Base-by-base conservation (phyloP, 257 asterid genomes). In the Jaltomata sinuosa region DNA sequence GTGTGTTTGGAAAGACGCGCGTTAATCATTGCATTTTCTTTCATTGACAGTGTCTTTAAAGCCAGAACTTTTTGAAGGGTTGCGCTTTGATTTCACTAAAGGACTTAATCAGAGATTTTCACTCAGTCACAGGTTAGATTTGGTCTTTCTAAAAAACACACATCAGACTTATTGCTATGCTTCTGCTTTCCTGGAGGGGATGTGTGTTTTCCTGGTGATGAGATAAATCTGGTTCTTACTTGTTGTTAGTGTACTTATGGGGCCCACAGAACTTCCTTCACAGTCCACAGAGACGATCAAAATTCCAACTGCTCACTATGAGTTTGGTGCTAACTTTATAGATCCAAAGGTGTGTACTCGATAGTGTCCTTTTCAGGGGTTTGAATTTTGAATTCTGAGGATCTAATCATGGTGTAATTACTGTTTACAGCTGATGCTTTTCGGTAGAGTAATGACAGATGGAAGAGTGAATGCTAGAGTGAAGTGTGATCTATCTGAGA, bases 31-130 rank as follows among this genome's bases (percentile, higher is more conserved):
- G 53, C 38, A 80, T 84, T 52, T 40, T 59, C 55, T 85, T 76
- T 89, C 81, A 31, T 76, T 90, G 85, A 83, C 94, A 96, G 99
- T 93, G 98, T 92, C 99, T 81, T 84, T 96, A 94, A 96, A 94
- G 94, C 98, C 99, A 8, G 99, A 96, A 82, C 92, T 94, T 64
- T 96, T 96, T 85, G 99, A 96, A 92, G 99, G 99, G 81, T 59
- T 96, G 93, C 98, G 98, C 57, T 94, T 96, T 89, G 99, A 96
- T 88, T 96, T 96, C 87, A 92, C 97, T 1, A 94, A 91, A 90
- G 97, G 94, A 85, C 95, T 96, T 84, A 96, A 96, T 85, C 98
- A 89, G 85, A 92, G 89, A 38, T 96, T 96, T 80, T 91, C 96
- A 34, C 95, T 96, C 85, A 94, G 98, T 89, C 99, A 96, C 90